These are phyloP conservation scores for Artemisia argyi DNA, from an alignment of 129 eudicot species.

Conservation along the genomic window DNA sequence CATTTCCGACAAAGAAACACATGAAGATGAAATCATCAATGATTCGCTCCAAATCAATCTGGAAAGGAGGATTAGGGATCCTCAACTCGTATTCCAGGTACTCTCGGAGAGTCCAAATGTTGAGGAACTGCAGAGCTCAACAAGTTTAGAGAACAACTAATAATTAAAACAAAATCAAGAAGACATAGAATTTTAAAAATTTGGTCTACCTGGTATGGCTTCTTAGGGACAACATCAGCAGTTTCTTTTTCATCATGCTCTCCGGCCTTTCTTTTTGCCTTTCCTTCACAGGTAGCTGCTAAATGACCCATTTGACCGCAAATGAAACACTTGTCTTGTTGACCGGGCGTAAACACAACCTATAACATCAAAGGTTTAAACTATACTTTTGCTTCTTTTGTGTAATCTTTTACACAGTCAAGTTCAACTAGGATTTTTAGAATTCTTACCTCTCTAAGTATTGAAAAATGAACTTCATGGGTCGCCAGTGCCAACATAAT, in stretches of 20 bases:
- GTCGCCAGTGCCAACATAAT: conserved; percentile 74
- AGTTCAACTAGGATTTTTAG: neutral
- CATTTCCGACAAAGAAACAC: conserved; percentile 88
- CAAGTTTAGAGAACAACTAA: too few relatives aligned
- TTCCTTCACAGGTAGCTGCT: conserved; percentile 27
- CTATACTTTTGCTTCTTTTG: neutral
- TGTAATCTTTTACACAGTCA: neutral
- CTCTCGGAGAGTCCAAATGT: conserved; percentile 79
- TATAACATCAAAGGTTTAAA: neutral
- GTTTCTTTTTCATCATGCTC: conserved; percentile 69
- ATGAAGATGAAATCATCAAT: conserved; percentile 80
- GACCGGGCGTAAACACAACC: conserved; percentile 45
- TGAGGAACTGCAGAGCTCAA: conserved; percentile 48
- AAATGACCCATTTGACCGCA: conserved; percentile 28
- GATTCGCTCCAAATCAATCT: conserved; percentile 71
- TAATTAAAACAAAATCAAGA: neutral
- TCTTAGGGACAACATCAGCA: conserved; percentile 59
- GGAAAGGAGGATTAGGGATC: conserved; percentile 57
- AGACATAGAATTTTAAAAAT: neutral
- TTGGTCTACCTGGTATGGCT: conserved; percentile 56
- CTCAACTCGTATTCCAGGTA: conserved; percentile 71
- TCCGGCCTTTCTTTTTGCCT: conserved; percentile 23
- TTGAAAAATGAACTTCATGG: conserved; percentile 51
- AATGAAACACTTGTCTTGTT: conserved; percentile 48
- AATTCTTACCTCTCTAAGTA: conserved; percentile 62